phyloP scores from a whole-genome alignment of 2,329 filamentous ascomycete genomes.

The Aureobasidium musti region DNA sequence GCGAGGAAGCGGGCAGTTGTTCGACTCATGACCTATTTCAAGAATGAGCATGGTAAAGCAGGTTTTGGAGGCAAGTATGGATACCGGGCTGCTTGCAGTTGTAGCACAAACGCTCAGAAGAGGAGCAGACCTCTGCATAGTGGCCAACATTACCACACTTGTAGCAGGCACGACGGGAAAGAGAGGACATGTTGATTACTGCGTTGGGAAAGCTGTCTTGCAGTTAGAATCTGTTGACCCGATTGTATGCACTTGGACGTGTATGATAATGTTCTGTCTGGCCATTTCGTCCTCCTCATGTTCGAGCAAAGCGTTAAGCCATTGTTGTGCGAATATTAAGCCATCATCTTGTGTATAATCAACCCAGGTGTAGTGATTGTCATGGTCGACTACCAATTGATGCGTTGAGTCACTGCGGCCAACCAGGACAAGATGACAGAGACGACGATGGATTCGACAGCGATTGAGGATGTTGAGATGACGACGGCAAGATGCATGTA shows the following conservation, averaged over 20 bases:
- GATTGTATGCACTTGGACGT: not conserved
- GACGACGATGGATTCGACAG: not conserved
- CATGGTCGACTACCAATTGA: not conserved
- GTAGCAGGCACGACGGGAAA: slow-evolving; percentile 57
- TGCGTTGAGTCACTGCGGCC: not conserved
- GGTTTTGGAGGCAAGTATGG: slow-evolving; percentile 30
- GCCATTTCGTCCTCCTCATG: not conserved
- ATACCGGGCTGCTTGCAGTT: slow-evolving; percentile 94
- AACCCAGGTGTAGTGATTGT: not conserved
- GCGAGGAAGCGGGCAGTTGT: slow-evolving; percentile 92
- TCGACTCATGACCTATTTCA: slow-evolving; percentile 82
- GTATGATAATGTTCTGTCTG: not conserved
- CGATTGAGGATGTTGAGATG: not conserved
- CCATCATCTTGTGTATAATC: not conserved
- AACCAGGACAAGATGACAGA: not conserved
- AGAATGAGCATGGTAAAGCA: slow-evolving; percentile 33
- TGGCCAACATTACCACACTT: slow-evolving; percentile 57
- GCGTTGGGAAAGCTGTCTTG: not conserved
- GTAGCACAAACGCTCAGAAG: slow-evolving; percentile 97
- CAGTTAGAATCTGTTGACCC: slow-evolving; percentile 2
- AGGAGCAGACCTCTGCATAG: slow-evolving; percentile 88
- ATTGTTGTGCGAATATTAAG: no score
- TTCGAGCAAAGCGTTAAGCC: not conserved
- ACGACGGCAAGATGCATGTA: slow-evolving; percentile 1
- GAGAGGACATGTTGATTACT: slow-evolving; percentile 51